A percentile compares a stretch with the other conserved stretches of the same genome.
phyloP scores from a whole-genome alignment of 192 early-diverging fungal species.

The Backusella westeae region DNA sequence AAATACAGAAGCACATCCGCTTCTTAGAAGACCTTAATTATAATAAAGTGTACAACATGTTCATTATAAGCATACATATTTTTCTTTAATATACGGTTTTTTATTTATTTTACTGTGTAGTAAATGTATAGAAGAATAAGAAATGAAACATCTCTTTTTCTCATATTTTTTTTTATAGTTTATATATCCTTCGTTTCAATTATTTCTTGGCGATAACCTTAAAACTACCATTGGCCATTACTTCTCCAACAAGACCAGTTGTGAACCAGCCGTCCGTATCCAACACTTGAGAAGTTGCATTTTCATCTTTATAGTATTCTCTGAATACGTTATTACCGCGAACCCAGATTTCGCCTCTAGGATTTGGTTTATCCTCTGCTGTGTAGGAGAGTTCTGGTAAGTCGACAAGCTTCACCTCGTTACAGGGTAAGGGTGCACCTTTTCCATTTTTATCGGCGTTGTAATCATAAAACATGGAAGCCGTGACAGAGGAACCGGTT shows the following conservation, averaged over 20 bases:
- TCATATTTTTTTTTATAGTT: conserved; percentile 49
- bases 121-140: not conserved
- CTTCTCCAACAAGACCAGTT: conserved; percentile 77
- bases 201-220: conserved; percentile 54
- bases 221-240: conserved; percentile 34
- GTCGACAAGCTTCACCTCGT: conserved; percentile 79
- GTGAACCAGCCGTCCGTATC: conserved; percentile 84
- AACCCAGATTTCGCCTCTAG: conserved; percentile 88
- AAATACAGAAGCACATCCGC: conserved; percentile 72
- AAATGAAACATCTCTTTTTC: not conserved
- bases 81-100: not conserved
- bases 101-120: not conserved
- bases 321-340: conserved; percentile 75
- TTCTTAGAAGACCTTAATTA: conserved; percentile 11
- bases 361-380: conserved; percentile 65
- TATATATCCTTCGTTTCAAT: conserved; percentile 61
- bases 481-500: conserved; percentile 34
- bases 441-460: conserved; percentile 51
- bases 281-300: conserved; percentile 69
- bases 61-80: not conserved
- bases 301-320: conserved; percentile 78
- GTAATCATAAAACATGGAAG: conserved; percentile 45
- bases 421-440: conserved; percentile 58
- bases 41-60: not conserved
- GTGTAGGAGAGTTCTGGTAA: conserved; percentile 74